Evolutionary conservation across 768 basidiomycete genomes (phyloP).

Genomic region (Xerocomellus chrysenteron): DNA sequence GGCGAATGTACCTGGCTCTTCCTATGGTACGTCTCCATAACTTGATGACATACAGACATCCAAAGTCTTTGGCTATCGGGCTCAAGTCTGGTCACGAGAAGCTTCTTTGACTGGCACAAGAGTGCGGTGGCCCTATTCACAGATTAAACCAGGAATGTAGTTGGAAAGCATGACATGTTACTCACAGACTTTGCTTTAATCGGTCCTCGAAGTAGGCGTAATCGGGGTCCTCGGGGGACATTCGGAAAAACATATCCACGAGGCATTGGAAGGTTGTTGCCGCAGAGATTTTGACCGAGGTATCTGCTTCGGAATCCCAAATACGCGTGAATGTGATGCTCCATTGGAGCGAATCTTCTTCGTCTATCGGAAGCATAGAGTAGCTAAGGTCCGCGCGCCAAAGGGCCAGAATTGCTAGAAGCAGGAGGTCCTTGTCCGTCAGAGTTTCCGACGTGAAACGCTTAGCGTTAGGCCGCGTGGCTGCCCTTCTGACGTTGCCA

Average conservation of each 20-base stretch:
- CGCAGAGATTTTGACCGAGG: slow-evolving; percentile 61
- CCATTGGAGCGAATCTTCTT: slow-evolving; percentile 47
- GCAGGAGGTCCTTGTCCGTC: slow-evolving; percentile 65
- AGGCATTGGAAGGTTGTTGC: slow-evolving; percentile 49
- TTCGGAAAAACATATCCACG: slow-evolving; percentile 44
- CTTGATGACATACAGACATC: slow-evolving; percentile 60
- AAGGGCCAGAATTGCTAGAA: slow-evolving; percentile 66
- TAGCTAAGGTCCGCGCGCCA: slow-evolving; percentile 62
- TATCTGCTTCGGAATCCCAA: slow-evolving; percentile 64
- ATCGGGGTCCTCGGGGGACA: slow-evolving; percentile 39
- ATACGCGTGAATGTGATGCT: slow-evolving; percentile 46
- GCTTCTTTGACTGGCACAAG: slow-evolving; percentile 53
- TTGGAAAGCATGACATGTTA: slow-evolving; percentile 15
- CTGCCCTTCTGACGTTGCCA: slow-evolving; percentile 52
- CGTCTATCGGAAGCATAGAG: slow-evolving; percentile 46
- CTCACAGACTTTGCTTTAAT: slow-evolving; percentile 49
- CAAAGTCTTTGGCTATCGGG: slow-evolving; percentile 65
- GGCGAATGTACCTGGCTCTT: slow-evolving; percentile 44
- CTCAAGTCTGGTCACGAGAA: slow-evolving; percentile 60
- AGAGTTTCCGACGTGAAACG: slow-evolving; percentile 58
- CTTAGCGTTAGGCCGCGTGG: slow-evolving; percentile 60
- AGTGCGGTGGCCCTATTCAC: slow-evolving; percentile 21
- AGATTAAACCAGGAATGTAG: not conserved
- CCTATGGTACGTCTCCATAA: slow-evolving; percentile 55
- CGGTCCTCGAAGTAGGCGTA: slow-evolving; percentile 40